A percentile compares a stretch with the other conserved stretches of the same genome.
Evolutionary conservation across 768 basidiomycete species (phyloP).

Genomic region (Mycena galericulata): DNA sequence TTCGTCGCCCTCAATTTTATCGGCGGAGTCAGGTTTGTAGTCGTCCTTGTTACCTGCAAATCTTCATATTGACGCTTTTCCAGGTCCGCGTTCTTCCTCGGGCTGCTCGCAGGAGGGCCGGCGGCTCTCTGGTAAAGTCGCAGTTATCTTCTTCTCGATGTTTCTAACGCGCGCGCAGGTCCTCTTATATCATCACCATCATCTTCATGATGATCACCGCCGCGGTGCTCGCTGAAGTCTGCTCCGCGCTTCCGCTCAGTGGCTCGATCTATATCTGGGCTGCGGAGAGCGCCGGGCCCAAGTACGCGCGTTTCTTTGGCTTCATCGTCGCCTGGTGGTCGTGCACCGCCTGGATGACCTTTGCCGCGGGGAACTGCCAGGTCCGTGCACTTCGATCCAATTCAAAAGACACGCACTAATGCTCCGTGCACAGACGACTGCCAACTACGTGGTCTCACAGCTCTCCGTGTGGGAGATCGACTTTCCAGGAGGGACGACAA

Average conservation of each 20-base stretch:
- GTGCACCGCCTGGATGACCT: constrained; percentile 97
- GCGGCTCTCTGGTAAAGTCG: constrained; percentile 81
- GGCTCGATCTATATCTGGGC: constrained; percentile 97
- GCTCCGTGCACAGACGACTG: constrained; percentile 84
- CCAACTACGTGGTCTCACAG: constrained; percentile 91
- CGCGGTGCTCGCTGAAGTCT: constrained; percentile 88
- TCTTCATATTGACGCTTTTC: constrained; percentile 1
- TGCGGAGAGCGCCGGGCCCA: constrained; percentile 90
- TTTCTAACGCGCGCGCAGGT: constrained; percentile 66
- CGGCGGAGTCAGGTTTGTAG: constrained; percentile 78
- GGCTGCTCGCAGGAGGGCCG: constrained; percentile 87
- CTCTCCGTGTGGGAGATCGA: constrained; percentile 82
- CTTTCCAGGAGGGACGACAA: constrained; percentile 83
- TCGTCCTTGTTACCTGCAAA: neutral
- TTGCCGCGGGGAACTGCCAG: constrained; percentile 89
- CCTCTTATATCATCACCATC: constrained; percentile 84
- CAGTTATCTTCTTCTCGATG: neutral
- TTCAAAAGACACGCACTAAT: too few species aligned
- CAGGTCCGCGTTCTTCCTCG: constrained; percentile 84
- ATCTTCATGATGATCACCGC: constrained; percentile 92
- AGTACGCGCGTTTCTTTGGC: constrained; percentile 87
- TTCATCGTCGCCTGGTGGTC: constrained; percentile 96
- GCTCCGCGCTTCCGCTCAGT: constrained; percentile 87
- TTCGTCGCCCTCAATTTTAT: constrained; percentile 94
- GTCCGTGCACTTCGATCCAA: constrained; percentile 57